Evolutionary conservation across 2,329 filamentous ascomycete genomes (phyloP).

Genomic region (Cryphonectria japonica): DNA sequence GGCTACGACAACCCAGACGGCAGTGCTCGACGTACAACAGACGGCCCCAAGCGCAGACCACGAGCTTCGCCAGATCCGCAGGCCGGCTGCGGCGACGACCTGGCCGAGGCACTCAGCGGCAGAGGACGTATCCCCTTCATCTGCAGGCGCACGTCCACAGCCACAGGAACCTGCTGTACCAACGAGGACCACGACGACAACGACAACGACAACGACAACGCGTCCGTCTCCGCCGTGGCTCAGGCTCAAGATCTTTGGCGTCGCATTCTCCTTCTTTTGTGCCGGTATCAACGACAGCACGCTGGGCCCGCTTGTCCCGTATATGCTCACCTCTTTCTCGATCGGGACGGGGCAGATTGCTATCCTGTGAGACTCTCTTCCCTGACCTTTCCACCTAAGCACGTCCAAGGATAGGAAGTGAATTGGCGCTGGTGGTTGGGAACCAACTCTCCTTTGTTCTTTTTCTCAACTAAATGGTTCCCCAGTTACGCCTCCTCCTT

Average conservation of each 20-base stretch:
- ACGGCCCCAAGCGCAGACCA: background rate
- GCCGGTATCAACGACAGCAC: constrained; percentile 69
- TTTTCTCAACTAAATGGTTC: background rate
- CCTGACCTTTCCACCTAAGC: background rate
- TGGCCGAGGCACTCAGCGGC: background rate
- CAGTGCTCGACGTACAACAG: background rate
- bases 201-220: background rate
- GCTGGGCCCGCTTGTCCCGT: constrained; percentile 65
- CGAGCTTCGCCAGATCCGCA: constrained; percentile 15
- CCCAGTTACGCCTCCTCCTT: constrained; percentile 60
- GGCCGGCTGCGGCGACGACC: background rate
- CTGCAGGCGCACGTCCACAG: background rate
- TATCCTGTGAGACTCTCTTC: constrained; percentile 34
- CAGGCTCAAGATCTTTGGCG: constrained; percentile 41
- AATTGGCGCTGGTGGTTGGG: background rate
- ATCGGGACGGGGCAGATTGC: constrained; percentile 38
- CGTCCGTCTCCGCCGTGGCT: background rate
- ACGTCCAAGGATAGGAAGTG: background rate
- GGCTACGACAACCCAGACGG: constrained; percentile 14
- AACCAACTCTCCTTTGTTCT: background rate
- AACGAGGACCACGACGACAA: background rate
- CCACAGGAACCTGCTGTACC: background rate
- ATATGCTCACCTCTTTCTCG: constrained; percentile 49
- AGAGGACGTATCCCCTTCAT: background rate
- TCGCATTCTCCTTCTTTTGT: constrained; percentile 66